These are phyloP conservation scores for Venustampulla echinocandica DNA, from an alignment of 495 filamentous ascomycete species.

Conservation along the genomic window DNA sequence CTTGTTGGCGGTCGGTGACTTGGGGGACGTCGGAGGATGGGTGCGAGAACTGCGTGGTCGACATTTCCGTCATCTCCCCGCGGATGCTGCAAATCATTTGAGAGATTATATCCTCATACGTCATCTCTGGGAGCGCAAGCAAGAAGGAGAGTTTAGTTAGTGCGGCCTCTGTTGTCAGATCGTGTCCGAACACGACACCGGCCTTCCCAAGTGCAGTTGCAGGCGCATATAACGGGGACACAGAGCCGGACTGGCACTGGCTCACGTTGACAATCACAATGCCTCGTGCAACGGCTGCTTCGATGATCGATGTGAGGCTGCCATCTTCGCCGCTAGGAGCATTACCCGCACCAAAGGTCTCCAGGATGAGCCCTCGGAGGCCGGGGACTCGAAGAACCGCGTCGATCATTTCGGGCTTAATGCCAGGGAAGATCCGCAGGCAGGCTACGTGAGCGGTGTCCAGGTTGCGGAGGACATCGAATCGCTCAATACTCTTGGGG, in stretches of 20 bases:
- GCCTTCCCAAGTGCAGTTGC: slow-evolving; percentile 81
- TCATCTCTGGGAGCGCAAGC: slow-evolving; percentile 58
- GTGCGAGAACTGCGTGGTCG: slow-evolving; percentile 56
- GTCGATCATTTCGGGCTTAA: slow-evolving; percentile 91
- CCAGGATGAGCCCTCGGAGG: slow-evolving; percentile 75
- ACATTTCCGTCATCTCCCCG: slow-evolving; percentile 78
- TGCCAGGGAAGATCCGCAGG: slow-evolving; percentile 90
- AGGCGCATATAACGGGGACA: slow-evolving; percentile 83
- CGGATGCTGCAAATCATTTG: slow-evolving; percentile 71
- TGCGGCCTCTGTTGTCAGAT: slow-evolving; percentile 90
- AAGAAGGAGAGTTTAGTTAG: slow-evolving; percentile 90
- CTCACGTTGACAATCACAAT: slow-evolving; percentile 90
- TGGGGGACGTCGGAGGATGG: slow-evolving; percentile 39
- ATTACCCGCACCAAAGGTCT: slow-evolving; percentile 95
- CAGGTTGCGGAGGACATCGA: slow-evolving; percentile 67
- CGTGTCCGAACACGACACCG: slow-evolving; percentile 86
- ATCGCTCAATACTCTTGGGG: slow-evolving; percentile 62
- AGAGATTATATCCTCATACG: slow-evolving; percentile 50
- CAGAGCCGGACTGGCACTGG: slow-evolving; percentile 83
- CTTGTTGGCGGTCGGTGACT: slow-evolving; percentile 36
- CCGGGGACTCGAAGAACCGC: slow-evolving; percentile 72
- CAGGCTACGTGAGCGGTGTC: slow-evolving; percentile 88
- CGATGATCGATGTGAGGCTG: slow-evolving; percentile 72
- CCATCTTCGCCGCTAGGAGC: slow-evolving; percentile 79
- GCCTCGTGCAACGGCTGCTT: slow-evolving; percentile 65